A percentile compares a stretch with the other conserved stretches of the same genome.
Conservation (phyloP, 2,329 filamentous ascomycete species). For the Epichloe typhina region DNA sequence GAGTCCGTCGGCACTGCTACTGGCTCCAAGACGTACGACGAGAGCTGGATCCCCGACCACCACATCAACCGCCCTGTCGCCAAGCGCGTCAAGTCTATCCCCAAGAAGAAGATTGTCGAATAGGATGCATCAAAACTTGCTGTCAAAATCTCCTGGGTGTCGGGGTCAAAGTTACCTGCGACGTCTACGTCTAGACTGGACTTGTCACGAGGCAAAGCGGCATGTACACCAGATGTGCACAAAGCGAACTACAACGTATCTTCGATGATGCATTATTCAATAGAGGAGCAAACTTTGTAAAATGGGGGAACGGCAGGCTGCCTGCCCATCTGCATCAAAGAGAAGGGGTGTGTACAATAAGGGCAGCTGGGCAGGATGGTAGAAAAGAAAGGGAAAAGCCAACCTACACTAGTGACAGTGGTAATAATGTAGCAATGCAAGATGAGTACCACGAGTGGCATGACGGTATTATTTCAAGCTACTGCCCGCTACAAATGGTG, state of each 20-base stretch:
- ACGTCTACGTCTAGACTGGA: no score
- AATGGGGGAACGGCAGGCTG: background rate
- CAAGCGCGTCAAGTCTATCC: conserved; percentile 49
- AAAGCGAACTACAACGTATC: no score
- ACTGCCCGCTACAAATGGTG: no score
- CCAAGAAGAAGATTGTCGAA: conserved; percentile 28
- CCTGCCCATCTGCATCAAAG: background rate
- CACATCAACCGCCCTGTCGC: conserved; percentile 79
- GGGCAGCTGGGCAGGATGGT: background rate
- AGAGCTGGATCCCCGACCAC: conserved; percentile 84
- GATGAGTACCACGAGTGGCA: background rate
- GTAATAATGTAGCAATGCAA: background rate
- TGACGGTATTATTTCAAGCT: no score
- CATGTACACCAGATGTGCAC: no score
- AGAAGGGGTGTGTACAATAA: background rate
- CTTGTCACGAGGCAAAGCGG: no score
- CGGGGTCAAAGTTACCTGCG: no score
- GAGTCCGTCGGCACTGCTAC: conserved; percentile 58
- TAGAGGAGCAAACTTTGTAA: no score
- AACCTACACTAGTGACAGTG: background rate
- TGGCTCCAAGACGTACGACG: conserved; percentile 65
- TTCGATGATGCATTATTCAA: no score
- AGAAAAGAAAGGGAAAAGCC: background rate
- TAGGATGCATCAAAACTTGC: conserved; percentile 8
- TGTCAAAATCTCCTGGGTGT: background rate